phyloP scores from a whole-genome alignment of 1,139 yeast genomes.

The Debaryomycetaceae sp. region DNA sequence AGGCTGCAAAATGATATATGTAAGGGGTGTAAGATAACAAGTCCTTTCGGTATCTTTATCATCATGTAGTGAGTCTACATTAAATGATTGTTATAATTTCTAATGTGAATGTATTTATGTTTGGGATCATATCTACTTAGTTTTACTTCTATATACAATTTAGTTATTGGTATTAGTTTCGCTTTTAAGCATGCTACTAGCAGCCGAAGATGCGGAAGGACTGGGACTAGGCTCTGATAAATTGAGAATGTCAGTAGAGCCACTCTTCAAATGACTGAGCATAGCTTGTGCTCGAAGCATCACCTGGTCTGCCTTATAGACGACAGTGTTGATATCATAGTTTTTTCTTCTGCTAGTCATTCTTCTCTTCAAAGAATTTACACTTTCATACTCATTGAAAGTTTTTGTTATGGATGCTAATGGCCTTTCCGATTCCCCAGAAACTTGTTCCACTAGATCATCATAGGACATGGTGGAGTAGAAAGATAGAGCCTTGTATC shows the following conservation, averaged over 20 bases:
- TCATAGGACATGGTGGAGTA: constrained; percentile 30
- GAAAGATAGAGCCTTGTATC: constrained; percentile 36
- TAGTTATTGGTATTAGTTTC: neutral
- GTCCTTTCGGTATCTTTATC: no score
- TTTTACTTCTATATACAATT: neutral
- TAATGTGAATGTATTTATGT: no score
- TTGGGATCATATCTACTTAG: no score
- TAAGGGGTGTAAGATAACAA: no score
- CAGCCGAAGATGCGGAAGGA: neutral
- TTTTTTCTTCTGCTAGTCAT: constrained; percentile 33
- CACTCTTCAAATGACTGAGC: constrained; percentile 34
- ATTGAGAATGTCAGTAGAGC: constrained; percentile 1
- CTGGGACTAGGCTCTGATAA: constrained; percentile 1
- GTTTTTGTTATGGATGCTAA: neutral
- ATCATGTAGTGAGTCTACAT: no score
- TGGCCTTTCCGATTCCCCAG: constrained; percentile 5
- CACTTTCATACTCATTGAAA: constrained; percentile 37
- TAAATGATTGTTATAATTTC: no score
- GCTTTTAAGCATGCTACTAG: neutral
- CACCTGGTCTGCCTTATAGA: constrained; percentile 21
- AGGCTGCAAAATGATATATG: no score
- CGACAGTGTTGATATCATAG: constrained; percentile 9
- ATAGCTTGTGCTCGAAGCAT: constrained; percentile 42
- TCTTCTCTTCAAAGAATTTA: constrained; percentile 35
- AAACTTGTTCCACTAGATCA: constrained; percentile 11